Base-by-base conservation (phyloP, 352 stramenopile genomes). In the Aphanomyces stellatus region DNA sequence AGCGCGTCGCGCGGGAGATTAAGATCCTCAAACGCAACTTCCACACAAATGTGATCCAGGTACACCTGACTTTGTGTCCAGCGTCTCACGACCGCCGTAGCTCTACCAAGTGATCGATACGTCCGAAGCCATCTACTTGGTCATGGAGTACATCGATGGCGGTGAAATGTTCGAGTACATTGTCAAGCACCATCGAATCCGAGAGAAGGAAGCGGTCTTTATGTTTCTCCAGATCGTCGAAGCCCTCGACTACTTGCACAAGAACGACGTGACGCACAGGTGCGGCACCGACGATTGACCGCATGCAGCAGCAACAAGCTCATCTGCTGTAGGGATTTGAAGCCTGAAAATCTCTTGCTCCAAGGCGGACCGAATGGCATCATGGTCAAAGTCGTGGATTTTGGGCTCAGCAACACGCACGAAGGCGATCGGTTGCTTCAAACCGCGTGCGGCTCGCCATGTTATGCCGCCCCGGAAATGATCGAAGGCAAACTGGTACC, bases 91-190 rank as follows among this genome's bases (percentile, higher is more conserved):
- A 80, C 85, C 62, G 71, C 70, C 76, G 11, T 74, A 90, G 63
- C 71, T 96, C 13, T 96, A 91, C 63, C 87, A 97, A 70, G 88
- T 97, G 2, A 80, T 97, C 31, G 88, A 97, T 72, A 88, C 86
- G 17, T 77, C 78, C 4, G 82, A 84, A 42, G 74, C 78, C 25
- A 97, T 98, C 51, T 97, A 95, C 55, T 72, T 98, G 3, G 94
- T 98, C 65, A 97, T 97, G 88, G 93, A 98, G 66, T 87, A 91
- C 74, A 75, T 89, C 24, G 90, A 97, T 63, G 87, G 86, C 15
- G 88, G 87, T 35, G 90, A 98, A 67, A 88, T 98, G 75, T 98
- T 97, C 69, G 88, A 97, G 73, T 97, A 97, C 72, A 98, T 98
- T 63, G 91, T 98, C n/a, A 71, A 82, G 6, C 82, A 95, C 57